These are phyloP conservation scores for Plantago elongata DNA, from an alignment of 257 asterid species.

Conservation along the genomic window DNA sequence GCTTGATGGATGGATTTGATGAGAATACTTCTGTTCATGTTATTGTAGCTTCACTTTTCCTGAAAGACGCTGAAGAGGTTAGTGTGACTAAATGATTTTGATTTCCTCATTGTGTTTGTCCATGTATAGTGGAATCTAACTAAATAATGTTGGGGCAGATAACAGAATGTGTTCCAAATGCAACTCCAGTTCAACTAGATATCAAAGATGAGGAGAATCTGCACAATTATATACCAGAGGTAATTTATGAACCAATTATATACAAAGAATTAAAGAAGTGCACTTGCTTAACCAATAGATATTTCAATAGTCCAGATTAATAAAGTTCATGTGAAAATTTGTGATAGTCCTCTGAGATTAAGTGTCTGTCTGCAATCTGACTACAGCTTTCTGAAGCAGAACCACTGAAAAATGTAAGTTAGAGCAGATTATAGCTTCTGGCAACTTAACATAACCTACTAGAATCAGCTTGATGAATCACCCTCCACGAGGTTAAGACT, in stretches of 20 bases:
- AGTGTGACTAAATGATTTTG: constrained; percentile 11
- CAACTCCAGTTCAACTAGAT: constrained; percentile 82
- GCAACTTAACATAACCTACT: too few species aligned
- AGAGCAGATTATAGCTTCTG: too few species aligned
- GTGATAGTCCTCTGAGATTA: too few species aligned
- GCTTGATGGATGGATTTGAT: constrained; percentile 32
- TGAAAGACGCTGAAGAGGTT: constrained; percentile 96
- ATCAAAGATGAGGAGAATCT: constrained; percentile 49
- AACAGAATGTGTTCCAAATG: constrained; percentile 62
- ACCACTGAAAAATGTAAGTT: too few species aligned
- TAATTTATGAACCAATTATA: constrained; percentile 19
- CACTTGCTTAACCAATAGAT: not conserved
- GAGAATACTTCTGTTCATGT: constrained; percentile 54
- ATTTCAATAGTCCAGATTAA: too few species aligned
- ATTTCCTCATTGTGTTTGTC: not conserved
- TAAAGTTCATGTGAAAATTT: too few species aligned
- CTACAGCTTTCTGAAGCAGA: too few species aligned
- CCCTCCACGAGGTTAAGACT: too few species aligned
- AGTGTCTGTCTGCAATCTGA: too few species aligned
- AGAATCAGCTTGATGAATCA: too few species aligned
- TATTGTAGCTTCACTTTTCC: constrained; percentile 77
- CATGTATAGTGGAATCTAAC: constrained; percentile 8
- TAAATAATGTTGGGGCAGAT: constrained; percentile 41
- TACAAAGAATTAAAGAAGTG: not conserved
- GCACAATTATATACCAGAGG: constrained; percentile 49